Base-by-base conservation (phyloP, 495 filamentous ascomycete species). In the Penicillium crystallinum region DNA sequence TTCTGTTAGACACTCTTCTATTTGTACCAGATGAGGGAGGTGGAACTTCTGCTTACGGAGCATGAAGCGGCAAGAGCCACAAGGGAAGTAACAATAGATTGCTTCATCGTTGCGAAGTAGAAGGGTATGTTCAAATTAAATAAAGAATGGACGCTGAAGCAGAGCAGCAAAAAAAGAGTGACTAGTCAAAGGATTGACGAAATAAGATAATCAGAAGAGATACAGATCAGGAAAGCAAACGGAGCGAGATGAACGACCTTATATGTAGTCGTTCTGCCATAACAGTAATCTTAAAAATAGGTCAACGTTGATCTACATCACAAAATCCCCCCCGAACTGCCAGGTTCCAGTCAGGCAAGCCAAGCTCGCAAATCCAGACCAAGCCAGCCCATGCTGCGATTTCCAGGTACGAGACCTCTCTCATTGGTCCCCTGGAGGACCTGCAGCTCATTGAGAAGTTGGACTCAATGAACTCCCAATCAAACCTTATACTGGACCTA, bases 71-170 rank as follows among this genome's bases (percentile, higher is more conserved):
- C 65, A 7, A 68, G 55, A 37, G 61, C 63, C 19, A 58, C 56
- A 39, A 61, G 49, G 30, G 65, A 59, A 30, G 63, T 37, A n/a
- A 66, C 47, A 42, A 66, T 41, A 22, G 65, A 62, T 37, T 61
- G 58, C 58, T 68, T 68, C 65, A 68, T 68, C 39, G 51, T 66
- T 48, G n/a, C 33, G n/a, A 47, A 4, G 8, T 41, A 7, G 25
- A 25, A 25, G 40, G 15, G 10, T 43, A 42, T 42, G 3, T 19
- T 17, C 23, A 27, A n/a, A 14, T 0, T 25, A 22, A 37, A 14
- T 19, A 48, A 48, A 38, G 46, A 48, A 48, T 27, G 46, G 46
- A 48, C 46, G 46, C 46, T 38, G 46, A 38, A 37, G 30, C 8
- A 48, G 7, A 47, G 2, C 46, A 38, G 46, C 46, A 34, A 27